Base-by-base conservation (phyloP, 352 stramenopile genomes). In the Globisporangium cystogenes region DNA sequence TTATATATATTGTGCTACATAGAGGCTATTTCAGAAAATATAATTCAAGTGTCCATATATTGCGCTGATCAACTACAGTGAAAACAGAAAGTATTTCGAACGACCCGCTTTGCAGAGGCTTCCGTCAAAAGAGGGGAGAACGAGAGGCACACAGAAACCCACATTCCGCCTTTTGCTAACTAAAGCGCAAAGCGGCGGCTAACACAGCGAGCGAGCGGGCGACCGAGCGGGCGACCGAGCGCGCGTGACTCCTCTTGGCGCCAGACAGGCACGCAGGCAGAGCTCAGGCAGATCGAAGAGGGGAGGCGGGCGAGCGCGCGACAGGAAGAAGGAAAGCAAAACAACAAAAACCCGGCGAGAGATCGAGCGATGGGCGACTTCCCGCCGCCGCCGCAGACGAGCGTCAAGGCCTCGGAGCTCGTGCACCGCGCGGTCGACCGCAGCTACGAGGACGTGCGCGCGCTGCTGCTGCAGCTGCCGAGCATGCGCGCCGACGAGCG, bases 381-480 rank as follows among this genome's bases (percentile, higher is more conserved):
- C 50, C 81, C 80, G 18, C 76, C 76, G 43, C 78, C 67, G 24
- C 56, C 70, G 51, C 71, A 68, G 45, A 80, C 69, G 43, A 77
- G 60, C 60, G 74, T 92, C 26, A 86, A 82, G 60, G 79, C 81
- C 14, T 86, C 76, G 7, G 83, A 89, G 67, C 72, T 93, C 29
- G 67, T 91, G 37, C 77, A 90, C 40, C 78, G 81, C 48, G 80
- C 79, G 4, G 81, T 93, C 20, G 79, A 90, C 59, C 83, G 81
- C 64, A 91, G 78, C 65, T 93, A 93, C 49, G 83, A 93, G 47
- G 74, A 90, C 48, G 82, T 93, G 57, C 82, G 80, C 24, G 62
- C 76, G 51, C 65, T 93, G 45, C 64, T 90, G 59, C 66, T 86
- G 55, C 76, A 89, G 52, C 60, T 93, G 27, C 73, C 77, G 53